Evolutionary conservation across 2,329 filamentous ascomycete species (phyloP), one percentile per base, ranked within the genome.

Genomic region (Aureobasidium musti): DNA sequence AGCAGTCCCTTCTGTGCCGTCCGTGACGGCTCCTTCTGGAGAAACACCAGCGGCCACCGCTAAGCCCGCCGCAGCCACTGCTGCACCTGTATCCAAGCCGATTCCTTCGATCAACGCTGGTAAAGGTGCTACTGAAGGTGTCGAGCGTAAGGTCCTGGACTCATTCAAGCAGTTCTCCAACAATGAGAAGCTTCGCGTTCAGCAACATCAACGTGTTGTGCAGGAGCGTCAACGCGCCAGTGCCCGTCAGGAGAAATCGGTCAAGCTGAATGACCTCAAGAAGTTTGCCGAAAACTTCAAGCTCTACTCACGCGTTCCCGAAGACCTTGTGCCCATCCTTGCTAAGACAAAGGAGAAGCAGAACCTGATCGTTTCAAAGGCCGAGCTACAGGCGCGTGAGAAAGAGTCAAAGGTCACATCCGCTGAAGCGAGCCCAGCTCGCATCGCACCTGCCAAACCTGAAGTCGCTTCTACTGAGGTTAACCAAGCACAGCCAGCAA

Each of bases 331-430:
- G 33, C 89, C 91, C 1, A 99, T 99, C 71, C 89, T 99, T 68
- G 94, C 95, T 67, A 99, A 98, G 77, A 95, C 99, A 75, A 92
- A 92, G n/a, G 85, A 82, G 53, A 99, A 97, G 80, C 95, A 98
- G 78, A 88, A 92, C 73, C 88, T 93, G 74, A 98, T 99, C 69
- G 89, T 97, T 74, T 90, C 92, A 72, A 96, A 93, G 77, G 92
- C 92, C 1, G 87, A 91, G 68, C 86, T 87, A 74, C 89, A 94
- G 71, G 88, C 87, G 2, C 88, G 91, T 66, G 79, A 83, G 52
- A 73, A 74, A 81, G 75, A 85, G 69, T 70, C 74, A 53, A 79
- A 79, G 69, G 71, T 80, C 73, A 76, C 87, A 80, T 74, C 76
- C 53, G 49, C 47, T 19, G 47, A 64, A 54, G 73, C 73, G 17